phyloP scores from a whole-genome alignment of 148 eudicot species.

The Beta vulgaris region DNA sequence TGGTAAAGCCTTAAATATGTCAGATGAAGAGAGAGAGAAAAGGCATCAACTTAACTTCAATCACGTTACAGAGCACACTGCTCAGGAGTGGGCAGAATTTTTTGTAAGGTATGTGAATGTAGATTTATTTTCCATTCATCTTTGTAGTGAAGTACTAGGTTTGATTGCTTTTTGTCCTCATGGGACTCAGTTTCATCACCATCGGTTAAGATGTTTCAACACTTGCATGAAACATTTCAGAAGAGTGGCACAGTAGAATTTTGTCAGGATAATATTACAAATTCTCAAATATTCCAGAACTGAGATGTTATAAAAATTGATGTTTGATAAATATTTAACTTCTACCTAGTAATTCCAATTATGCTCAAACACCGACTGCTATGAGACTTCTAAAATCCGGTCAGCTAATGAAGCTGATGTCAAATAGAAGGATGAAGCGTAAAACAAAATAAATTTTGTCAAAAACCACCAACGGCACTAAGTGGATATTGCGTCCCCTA shows the following conservation, averaged over 20 bases:
- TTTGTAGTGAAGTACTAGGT: neutral
- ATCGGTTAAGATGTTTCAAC: neutral
- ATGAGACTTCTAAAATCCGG: neutral
- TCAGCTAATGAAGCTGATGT: neutral
- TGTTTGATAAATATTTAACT: neutral
- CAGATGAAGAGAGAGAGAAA: constrained; percentile 87
- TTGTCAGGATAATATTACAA: neutral
- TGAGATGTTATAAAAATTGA: no score
- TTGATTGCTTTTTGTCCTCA: no score
- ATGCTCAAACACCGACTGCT: neutral
- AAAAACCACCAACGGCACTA: no score
- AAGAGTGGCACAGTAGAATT: neutral
- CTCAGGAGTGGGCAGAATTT: constrained; percentile 98
- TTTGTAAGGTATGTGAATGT: constrained; percentile 70
- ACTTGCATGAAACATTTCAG: neutral
- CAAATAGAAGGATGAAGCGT: no score
- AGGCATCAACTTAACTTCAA: constrained; percentile 68
- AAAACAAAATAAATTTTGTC: no score
- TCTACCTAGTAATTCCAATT: neutral
- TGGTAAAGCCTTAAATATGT: constrained; percentile 83
- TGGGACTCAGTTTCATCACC: no score
- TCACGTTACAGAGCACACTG: constrained; percentile 85
- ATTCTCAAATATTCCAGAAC: neutral
- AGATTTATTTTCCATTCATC: neutral
- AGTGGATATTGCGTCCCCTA: no score